Percentiles rank a stretch among this genome's conserved stretches.
These are phyloP conservation scores for Priceomyces castillae DNA, from an alignment of 805 yeast genomes.

Conservation along the genomic window DNA sequence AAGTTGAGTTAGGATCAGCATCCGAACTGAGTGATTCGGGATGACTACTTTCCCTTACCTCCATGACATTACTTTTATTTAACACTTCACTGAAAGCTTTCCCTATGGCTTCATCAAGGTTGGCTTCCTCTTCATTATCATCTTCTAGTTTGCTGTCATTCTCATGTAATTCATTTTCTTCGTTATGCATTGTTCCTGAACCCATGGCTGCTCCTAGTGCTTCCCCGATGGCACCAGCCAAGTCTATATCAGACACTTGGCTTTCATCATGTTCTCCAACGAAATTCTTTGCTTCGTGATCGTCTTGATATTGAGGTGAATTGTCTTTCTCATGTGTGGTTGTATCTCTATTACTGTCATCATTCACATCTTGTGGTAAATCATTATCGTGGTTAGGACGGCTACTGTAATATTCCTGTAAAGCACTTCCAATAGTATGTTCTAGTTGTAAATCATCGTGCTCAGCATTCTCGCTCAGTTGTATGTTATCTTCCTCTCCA, in stretches of 20 bases:
- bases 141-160: conserved; percentile 7
- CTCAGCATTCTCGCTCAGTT: neutral
- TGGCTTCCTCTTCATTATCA: conserved; percentile 10
- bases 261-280: conserved; percentile 6
- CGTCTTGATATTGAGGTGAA: neutral
- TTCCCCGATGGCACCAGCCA: conserved; percentile 30
- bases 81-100: conserved; percentile 13
- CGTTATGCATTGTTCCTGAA: neutral
- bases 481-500: neutral
- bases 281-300: neutral
- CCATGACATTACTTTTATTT: neutral
- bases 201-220: conserved; percentile 17
- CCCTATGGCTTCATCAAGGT: conserved; percentile 20
- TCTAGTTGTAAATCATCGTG: conserved; percentile 25
- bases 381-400: neutral
- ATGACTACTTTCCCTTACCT: neutral
- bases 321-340: neutral
- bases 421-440: conserved; percentile 39
- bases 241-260: conserved; percentile 12
- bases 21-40: neutral
- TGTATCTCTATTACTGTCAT: neutral
- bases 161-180: neutral
- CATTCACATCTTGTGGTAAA: neutral
- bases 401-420: conserved; percentile 27
- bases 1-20: conserved; percentile 1